These are phyloP conservation scores for Trichoderma oligosporum DNA, from an alignment of 2,329 filamentous ascomycete species.

Conservation along the genomic window DNA sequence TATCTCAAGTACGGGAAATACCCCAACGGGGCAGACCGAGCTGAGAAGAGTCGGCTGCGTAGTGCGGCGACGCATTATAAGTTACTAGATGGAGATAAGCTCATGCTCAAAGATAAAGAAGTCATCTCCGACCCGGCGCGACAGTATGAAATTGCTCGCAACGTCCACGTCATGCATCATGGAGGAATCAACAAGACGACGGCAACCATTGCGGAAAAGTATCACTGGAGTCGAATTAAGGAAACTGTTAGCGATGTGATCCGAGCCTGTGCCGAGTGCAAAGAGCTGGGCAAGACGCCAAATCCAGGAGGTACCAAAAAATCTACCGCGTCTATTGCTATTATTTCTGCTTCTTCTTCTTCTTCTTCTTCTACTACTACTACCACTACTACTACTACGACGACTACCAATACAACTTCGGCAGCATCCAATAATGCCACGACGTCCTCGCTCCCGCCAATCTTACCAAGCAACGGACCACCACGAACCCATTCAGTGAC, in stretches of 20 bases:
- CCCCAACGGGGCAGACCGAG: constrained; percentile 85
- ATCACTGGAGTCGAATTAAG: constrained; percentile 97
- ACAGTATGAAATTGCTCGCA: constrained; percentile 84
- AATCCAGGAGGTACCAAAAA: constrained; percentile 30
- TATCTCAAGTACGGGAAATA: constrained; percentile 95
- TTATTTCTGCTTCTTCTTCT: background rate
- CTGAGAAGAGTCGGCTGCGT: constrained; percentile 90
- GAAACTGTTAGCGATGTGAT: constrained; percentile 95
- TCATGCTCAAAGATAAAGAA: constrained; percentile 98
- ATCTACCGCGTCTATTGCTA: constrained; percentile 6
- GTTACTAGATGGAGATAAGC: constrained; percentile 68
- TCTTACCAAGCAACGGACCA: constrained; percentile 16
- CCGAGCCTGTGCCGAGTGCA: constrained; percentile 85
- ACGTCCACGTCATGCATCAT: constrained; percentile 71
- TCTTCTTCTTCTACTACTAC: too few relatives aligned
- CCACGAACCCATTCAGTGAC: constrained; percentile 3
- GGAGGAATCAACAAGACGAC: constrained; percentile 98
- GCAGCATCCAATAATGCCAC: background rate
- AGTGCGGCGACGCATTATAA: constrained; percentile 96
- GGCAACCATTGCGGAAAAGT: constrained; percentile 85
- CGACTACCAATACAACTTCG: constrained; percentile 1
- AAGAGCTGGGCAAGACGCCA: constrained; percentile 64
- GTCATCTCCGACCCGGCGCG: constrained; percentile 85
- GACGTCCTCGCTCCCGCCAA: background rate
- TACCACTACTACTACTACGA: background rate